These are phyloP conservation scores for Suillus ampliporus DNA, from an alignment of 768 basidiomycete species.

Conservation along the genomic window DNA sequence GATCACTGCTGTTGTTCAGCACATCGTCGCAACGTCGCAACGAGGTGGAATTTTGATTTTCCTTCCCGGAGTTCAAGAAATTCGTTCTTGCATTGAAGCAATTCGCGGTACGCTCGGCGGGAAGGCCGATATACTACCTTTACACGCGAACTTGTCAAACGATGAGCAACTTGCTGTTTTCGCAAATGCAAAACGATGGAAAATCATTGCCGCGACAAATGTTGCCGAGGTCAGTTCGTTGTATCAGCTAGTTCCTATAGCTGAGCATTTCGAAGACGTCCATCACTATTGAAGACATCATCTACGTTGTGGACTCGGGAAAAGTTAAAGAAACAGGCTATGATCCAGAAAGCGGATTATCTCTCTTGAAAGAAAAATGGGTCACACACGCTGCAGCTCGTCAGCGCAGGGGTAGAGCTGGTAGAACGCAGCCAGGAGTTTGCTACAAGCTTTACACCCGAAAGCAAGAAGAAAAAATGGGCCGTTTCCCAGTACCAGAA, in stretches of 20 bases:
- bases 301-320: conserved; percentile 85
- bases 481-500: conserved; percentile 80
- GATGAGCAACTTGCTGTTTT: conserved; percentile 87
- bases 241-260: background rate
- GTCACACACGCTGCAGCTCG: conserved; percentile 77
- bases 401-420: conserved; percentile 90
- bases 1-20: conserved; percentile 65
- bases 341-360: conserved; percentile 74
- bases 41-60: conserved; percentile 84
- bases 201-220: conserved; percentile 89
- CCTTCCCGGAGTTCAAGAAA: conserved; percentile 89
- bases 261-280: conserved; percentile 62
- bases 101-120: conserved; percentile 45
- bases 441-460: conserved; percentile 91
- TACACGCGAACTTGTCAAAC: conserved; percentile 88
- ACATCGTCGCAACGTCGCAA: conserved; percentile 58
- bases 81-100: conserved; percentile 74
- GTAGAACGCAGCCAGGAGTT: conserved; percentile 78
- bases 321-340: conserved; percentile 84
- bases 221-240: conserved; percentile 74
- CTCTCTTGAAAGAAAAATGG: conserved; percentile 80
- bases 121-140: conserved; percentile 65
- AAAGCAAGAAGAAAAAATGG: conserved; percentile 71
- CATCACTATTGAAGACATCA: conserved; percentile 88
- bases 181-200: conserved; percentile 64